Base-by-base conservation (phyloP, 345 rosid genomes). In the Anastatica hierochuntica region DNA sequence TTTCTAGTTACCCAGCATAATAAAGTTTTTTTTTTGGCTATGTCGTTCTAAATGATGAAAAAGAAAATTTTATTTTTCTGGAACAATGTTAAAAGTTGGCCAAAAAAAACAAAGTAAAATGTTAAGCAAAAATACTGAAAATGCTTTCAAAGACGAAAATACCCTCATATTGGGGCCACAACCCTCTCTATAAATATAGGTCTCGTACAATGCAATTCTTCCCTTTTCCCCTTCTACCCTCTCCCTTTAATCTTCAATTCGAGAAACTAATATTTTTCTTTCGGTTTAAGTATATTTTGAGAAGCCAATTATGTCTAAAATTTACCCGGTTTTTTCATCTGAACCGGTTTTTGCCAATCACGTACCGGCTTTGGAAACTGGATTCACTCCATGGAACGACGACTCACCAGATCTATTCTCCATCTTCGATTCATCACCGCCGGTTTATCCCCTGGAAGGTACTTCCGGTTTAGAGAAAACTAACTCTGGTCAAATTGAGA, bases 141-240 rank as follows among this genome's bases (percentile, higher is more conserved):
- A n/a, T 10, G 1, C 2, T 13, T 13, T 5, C 1, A 35, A 49
- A 49, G 56, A 57, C 45, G 34, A 23, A 44, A 24, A 30, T 45
- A 29, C 17, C 80, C 36, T 50, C n/a, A n/a, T n/a, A n/a, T n/a
- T n/a, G n/a, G n/a, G n/a, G n/a, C n/a, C n/a, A n/a, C n/a, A n/a
- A n/a, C n/a, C n/a, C 35, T 31, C 72, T 10, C 79, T 64, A 60
- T 88, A 88, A 84, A 82, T 88, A 79, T 43, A 71, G 56, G 68
- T 14, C 78, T 59, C 77, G 75, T 18, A 60, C 49, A 49, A 76
- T 64, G 79, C 90, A 70, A 45, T 76, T 80, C 85, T 80, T 82
- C 89, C 95, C 88, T 88, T 73, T 82, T 82, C 70, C 73, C 58
- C 78, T 87, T 73, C 81, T 74, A 68, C 33, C 73, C 60, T 61